These are phyloP conservation scores for Gelatoporia subvermispora DNA, from an alignment of 768 basidiomycete species.

Conservation along the genomic window DNA sequence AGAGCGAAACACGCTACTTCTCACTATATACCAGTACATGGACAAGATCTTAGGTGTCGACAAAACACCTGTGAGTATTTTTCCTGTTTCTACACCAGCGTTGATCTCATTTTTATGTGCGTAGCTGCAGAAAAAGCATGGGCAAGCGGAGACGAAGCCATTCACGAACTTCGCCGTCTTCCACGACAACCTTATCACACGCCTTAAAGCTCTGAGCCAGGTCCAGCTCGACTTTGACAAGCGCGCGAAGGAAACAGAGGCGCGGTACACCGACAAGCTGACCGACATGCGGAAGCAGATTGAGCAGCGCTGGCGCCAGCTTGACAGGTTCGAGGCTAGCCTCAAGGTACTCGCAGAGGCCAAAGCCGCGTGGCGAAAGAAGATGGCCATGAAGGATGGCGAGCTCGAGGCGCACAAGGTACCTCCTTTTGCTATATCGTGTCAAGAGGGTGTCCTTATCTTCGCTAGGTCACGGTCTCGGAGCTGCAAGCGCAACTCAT, in stretches of 20 bases:
- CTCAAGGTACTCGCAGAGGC: slow-evolving; percentile 78
- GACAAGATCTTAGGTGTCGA: slow-evolving; percentile 91
- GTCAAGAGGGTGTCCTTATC: background rate
- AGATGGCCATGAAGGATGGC: slow-evolving; percentile 79
- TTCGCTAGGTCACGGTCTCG: slow-evolving; percentile 67
- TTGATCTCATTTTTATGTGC: background rate
- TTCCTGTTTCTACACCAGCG: background rate
- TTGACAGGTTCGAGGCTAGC: slow-evolving; percentile 88
- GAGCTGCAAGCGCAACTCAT: slow-evolving; percentile 73
- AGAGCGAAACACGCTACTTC: slow-evolving; percentile 84
- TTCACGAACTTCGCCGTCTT: slow-evolving; percentile 93
- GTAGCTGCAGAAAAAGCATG: slow-evolving; percentile 67
- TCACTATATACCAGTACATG: slow-evolving; percentile 93
- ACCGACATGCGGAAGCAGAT: slow-evolving; percentile 80
- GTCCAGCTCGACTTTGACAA: slow-evolving; percentile 87
- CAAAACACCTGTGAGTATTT: slow-evolving; percentile 67
- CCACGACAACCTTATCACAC: slow-evolving; percentile 88
- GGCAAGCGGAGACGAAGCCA: slow-evolving; percentile 81
- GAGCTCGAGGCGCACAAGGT: slow-evolving; percentile 85
- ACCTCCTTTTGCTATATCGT: background rate
- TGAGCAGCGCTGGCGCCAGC: slow-evolving; percentile 83
- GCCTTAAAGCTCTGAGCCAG: slow-evolving; percentile 79
- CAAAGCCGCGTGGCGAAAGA: slow-evolving; percentile 80
- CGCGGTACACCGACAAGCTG: slow-evolving; percentile 66
- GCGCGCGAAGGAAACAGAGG: slow-evolving; percentile 75